These are phyloP conservation scores for Myriosclerotinia duriaeana DNA, from an alignment of 2,329 filamentous ascomycete species.

Conservation along the genomic window DNA sequence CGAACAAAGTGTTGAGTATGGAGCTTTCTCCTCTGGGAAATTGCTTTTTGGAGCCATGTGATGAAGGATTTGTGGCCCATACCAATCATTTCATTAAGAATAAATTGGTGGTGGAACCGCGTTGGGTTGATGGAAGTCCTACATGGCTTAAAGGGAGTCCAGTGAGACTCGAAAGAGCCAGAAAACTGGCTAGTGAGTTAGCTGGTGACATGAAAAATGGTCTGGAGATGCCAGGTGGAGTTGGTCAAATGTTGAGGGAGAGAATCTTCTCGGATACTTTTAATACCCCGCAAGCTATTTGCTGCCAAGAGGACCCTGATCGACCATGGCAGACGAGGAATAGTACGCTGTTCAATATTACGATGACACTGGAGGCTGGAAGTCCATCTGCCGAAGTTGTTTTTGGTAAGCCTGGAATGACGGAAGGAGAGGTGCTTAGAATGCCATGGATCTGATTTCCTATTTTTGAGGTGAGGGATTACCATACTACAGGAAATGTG, in stretches of 20 bases:
- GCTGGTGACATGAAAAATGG: neutral
- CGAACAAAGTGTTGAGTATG: slow-evolving; percentile 41
- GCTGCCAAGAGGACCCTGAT: slow-evolving; percentile 39
- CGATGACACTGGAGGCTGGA: neutral
- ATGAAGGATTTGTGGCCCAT: slow-evolving; percentile 34
- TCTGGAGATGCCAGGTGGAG: neutral
- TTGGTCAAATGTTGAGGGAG: slow-evolving; percentile 34
- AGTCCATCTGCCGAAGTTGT: slow-evolving; percentile 3
- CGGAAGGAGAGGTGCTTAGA: neutral
- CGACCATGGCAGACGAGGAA: slow-evolving; percentile 38
- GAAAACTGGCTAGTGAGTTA: slow-evolving; percentile 29
- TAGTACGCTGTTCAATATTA: slow-evolving; percentile 42
- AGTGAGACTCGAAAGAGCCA: slow-evolving; percentile 38
- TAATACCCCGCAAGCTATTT: slow-evolving; percentile 43
- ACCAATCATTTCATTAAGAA: slow-evolving; percentile 41
- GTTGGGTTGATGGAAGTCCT: slow-evolving; percentile 41
- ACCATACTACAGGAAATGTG: neutral
- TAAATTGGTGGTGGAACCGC: slow-evolving; percentile 38
- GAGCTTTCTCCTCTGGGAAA: slow-evolving; percentile 46
- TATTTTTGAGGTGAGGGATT: neutral
- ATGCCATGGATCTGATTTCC: slow-evolving; percentile 7
- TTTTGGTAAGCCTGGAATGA: slow-evolving; percentile 5
- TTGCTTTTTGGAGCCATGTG: slow-evolving; percentile 30
- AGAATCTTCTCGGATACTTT: slow-evolving; percentile 43
- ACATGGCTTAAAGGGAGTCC: slow-evolving; percentile 40